Evolutionary conservation across 306 rosid genomes (phyloP).

Genomic region (Fagus sylvatica): DNA sequence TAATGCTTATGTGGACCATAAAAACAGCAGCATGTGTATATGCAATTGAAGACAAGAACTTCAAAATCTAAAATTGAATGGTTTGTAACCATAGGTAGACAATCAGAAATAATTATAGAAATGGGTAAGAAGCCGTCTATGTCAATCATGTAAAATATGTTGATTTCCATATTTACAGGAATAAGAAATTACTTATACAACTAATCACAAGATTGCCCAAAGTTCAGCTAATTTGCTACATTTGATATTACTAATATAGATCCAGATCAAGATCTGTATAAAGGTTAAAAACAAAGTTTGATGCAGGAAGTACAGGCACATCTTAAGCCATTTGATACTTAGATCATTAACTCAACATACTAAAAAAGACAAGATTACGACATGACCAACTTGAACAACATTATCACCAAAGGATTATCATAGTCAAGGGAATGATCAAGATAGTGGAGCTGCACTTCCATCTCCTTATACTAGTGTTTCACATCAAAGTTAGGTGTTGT

Average conservation of each 20-base stretch:
- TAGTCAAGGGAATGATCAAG: neutral
- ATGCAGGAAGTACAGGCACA: neutral
- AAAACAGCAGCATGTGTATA: neutral
- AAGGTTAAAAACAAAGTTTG: neutral
- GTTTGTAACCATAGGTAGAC: neutral
- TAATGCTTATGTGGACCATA: conserved; percentile 9
- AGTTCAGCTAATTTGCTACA: neutral
- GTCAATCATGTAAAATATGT: neutral
- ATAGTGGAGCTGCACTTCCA: neutral
- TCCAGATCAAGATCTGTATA: neutral
- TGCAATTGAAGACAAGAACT: neutral
- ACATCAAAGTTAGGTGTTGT: neutral
- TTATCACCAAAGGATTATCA: neutral
- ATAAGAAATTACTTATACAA: neutral
- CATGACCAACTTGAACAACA: neutral
- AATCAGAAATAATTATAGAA: neutral
- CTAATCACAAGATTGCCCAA: neutral
- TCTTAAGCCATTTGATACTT: neutral
- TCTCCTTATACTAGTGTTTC: neutral
- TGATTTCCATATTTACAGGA: neutral
- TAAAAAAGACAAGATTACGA: neutral
- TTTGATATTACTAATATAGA: neutral
- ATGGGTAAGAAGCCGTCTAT: neutral
- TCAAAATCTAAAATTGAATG: neutral
- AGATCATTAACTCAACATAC: neutral